Evolutionary conservation across 129 eudicot genomes (phyloP), one percentile per base, ranked within the genome.

Genomic region (Calendula officinalis): DNA sequence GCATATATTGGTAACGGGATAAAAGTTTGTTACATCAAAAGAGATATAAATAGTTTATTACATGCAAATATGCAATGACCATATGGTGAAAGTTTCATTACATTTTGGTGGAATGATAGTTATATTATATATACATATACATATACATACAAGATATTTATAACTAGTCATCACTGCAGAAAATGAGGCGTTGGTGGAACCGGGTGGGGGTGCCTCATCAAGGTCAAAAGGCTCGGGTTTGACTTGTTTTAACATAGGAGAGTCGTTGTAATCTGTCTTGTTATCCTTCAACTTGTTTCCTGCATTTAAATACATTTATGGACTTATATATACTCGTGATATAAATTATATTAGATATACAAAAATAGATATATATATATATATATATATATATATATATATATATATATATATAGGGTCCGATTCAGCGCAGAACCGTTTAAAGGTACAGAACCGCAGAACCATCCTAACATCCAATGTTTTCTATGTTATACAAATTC

Each of bases 221-320:
- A 43, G 53, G 55, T 67, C 80, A 57, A 43, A 60, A 36, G 84
- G 81, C 73, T 82, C 84, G 1, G 61, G 22, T 68, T 78, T 82
- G 66, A 79, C 76, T n/a, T 3, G 36, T 41, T 27, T 40, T 5
- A 32, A 38, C 44, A 11, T 49, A 33, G 52, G 48, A 42, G 55
- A 43, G 49, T 50, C 62, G 27, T 32, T n/a, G 46, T 4, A 38
- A 49, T 8, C 16, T 5, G 14, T 62, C 59, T 69, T 46, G 59
- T n/a, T 30, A n/a, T 48, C 37, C 2, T 53, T 62, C 53, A 5
- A 14, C 17, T 47, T 33, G 8, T 33, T 39, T 57, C 51, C 79
- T 66, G 74, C 67, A 49, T 46, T 43, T 49, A 48, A 27, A 70
- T 4, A 43, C 39, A 55, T 44, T 8, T 36, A 68, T 54, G 54